Percentiles rank a stretch among this genome's conserved stretches.
These are phyloP conservation scores for Pterocarpus santalinus DNA, from an alignment of 306 rosid species.

Conservation along the genomic window DNA sequence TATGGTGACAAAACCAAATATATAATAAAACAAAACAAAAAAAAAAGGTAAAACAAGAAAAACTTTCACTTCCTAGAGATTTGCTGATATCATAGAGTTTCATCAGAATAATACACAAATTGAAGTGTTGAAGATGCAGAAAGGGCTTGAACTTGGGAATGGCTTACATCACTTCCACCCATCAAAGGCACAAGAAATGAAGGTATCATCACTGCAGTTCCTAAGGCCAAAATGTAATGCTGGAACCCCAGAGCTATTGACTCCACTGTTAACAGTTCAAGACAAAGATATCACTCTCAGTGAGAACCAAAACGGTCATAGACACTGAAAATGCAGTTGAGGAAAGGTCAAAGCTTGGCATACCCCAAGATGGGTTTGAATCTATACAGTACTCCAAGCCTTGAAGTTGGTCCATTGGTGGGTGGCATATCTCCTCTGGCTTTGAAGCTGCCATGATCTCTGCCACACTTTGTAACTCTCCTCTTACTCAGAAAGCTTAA, in stretches of 20 bases:
- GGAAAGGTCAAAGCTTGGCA: conserved; percentile 38
- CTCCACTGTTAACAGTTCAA: conserved; percentile 75
- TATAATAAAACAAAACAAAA: conserved; percentile 7
- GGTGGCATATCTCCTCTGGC: conserved; percentile 87
- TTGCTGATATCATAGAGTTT: conserved; percentile 15
- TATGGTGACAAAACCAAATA: conserved; percentile 17
- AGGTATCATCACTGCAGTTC: conserved; percentile 99
- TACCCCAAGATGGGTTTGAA: conserved; percentile 99
- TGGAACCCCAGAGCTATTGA: conserved; percentile 91
- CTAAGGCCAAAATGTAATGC: conserved; percentile 95
- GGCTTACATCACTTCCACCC: conserved; percentile 95
- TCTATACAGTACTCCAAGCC: conserved; percentile 98
- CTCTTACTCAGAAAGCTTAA: conserved; percentile 40
- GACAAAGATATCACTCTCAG: conserved; percentile 18
- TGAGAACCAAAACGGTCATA: neutral
- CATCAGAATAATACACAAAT: conserved; percentile 17
- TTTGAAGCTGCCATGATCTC: conserved; percentile 77
- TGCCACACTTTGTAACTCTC: conserved; percentile 43
- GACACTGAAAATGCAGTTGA: conserved; percentile 40
- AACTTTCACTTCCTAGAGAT: neutral
- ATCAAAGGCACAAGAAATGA: conserved; percentile 94
- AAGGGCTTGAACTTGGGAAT: conserved; percentile 24
- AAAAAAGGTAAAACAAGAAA: neutral
- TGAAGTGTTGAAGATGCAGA: conserved; percentile 1
- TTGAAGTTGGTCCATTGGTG: conserved; percentile 97